These are phyloP conservation scores for Gossypium davidsonii DNA, from an alignment of 441 rosid genomes.

Conservation along the genomic window DNA sequence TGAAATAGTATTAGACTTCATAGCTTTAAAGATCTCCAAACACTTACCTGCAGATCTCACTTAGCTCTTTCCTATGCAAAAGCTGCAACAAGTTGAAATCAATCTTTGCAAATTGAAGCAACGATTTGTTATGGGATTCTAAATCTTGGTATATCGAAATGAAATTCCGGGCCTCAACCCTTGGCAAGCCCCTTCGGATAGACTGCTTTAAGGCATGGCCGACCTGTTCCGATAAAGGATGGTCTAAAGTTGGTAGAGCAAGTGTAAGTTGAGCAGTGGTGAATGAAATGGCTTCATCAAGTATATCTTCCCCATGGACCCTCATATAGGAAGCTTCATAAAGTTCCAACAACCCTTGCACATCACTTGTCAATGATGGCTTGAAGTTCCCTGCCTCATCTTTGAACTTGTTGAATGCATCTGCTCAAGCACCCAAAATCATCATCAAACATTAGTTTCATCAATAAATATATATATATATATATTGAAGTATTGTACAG, in stretches of 20 bases:
- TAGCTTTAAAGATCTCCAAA: neutral
- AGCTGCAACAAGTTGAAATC: constrained; percentile 17
- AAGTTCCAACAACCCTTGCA: neutral
- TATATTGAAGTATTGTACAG: too few relatives aligned
- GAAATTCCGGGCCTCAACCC: constrained; percentile 12
- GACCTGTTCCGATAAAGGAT: constrained; percentile 5
- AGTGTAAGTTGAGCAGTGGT: neutral
- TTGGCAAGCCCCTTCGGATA: constrained; percentile 5
- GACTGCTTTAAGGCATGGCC: neutral
- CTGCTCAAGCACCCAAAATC: neutral
- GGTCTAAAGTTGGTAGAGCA: neutral
- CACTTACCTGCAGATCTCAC: constrained; percentile 12
- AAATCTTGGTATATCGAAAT: constrained; percentile 2
- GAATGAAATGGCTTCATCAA: constrained; percentile 19
- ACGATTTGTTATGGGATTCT: neutral
- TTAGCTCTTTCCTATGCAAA: constrained; percentile 16
- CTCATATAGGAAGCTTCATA: constrained; percentile 13
- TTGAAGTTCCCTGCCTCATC: constrained; percentile 1
- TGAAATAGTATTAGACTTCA: neutral
- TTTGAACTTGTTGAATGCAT: constrained; percentile 14
- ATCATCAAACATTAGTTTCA: neutral
- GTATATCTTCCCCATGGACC: constrained; percentile 14
- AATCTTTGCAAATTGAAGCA: constrained; percentile 15
- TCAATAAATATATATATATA: too few relatives aligned
- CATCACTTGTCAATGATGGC: neutral